Evolutionary conservation across 495 filamentous ascomycete species (phyloP).

Genomic region (Chaetomium tenue): DNA sequence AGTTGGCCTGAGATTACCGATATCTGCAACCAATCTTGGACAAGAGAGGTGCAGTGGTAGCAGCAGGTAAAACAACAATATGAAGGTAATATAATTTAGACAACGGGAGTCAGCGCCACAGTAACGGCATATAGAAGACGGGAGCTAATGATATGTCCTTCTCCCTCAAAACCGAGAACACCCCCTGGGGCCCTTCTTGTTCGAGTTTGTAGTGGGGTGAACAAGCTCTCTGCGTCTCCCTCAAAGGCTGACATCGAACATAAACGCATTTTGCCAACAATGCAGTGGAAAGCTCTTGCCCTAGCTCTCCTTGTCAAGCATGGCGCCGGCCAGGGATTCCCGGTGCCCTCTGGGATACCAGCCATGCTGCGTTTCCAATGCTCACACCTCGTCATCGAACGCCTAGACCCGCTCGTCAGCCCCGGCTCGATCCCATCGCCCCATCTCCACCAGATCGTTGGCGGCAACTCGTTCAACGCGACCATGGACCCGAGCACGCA

Average conservation of each 20-base stretch:
- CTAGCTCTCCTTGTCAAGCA: constrained; percentile 2
- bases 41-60: too few relatives aligned
- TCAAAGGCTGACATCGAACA: background rate
- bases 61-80: background rate
- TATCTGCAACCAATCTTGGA: too few relatives aligned
- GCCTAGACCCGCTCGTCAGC: constrained; percentile 46
- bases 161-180: background rate
- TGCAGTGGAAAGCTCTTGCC: constrained; percentile 11
- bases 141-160: background rate
- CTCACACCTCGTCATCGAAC: constrained; percentile 46
- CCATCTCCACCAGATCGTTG: constrained; percentile 43
- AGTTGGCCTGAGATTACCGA: background rate
- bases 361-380: constrained; percentile 50
- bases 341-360: background rate
- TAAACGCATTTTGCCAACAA: background rate
- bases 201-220: background rate
- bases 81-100: background rate
- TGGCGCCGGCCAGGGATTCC: constrained; percentile 1
- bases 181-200: background rate
- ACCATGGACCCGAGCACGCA: constrained; percentile 30
- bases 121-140: background rate
- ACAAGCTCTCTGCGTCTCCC: background rate
- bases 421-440: constrained; percentile 41
- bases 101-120: background rate
- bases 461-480: constrained; percentile 37